Base-by-base conservation (phyloP, 176 grass and related monocot genomes). In the Phragmites australis region DNA sequence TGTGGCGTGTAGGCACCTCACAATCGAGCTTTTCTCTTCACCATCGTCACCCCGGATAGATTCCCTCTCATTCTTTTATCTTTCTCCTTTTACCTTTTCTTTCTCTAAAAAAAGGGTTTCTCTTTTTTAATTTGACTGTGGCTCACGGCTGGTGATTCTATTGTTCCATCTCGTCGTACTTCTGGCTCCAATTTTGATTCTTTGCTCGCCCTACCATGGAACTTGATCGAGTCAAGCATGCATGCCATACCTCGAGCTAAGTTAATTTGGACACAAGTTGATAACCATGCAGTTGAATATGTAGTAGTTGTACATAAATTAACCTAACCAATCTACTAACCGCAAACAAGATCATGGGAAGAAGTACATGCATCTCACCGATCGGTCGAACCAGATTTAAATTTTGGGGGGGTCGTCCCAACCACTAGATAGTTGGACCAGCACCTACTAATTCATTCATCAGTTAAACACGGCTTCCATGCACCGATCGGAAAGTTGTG, bases 351-450 rank as follows among this genome's bases (percentile, higher is more conserved):
- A 62, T 0, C 30, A 17, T 19, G 22, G 23, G 43, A 52, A 9
- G 32, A 40, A 61, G 30, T 5, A 1, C 44, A 40, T 27, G 37
- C 19, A 31, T 53, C 59, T 50, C 23, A 65, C 29, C 75, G n/a
- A 63, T n/a, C 75, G n/a, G 53, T n/a, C 55, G 16, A 52, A 62
- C 42, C 48, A 27, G 61, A 60, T 72, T 45, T 45, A 45, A 42
- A 68, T 68, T 51, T 27, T 59, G 31, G 6, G 41, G 31, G n/a
- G 74, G 23, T 49, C 16, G 14, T 31, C 65, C 45, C 83, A 72
- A 73, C 83, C 57, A 44, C 83, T 43, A 4, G n/a, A n/a, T n/a
- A n/a, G 43, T 45, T 79, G 75, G 66, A 63, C 83, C 75, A 34
- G 68, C 45, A 79, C 67, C 75, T 72, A 72, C 76, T 65, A 51